Evolutionary conservation across 2,329 filamentous ascomycete species (phyloP), one percentile per base, ranked within the genome.

Genomic region (Rutstroemia sp.): DNA sequence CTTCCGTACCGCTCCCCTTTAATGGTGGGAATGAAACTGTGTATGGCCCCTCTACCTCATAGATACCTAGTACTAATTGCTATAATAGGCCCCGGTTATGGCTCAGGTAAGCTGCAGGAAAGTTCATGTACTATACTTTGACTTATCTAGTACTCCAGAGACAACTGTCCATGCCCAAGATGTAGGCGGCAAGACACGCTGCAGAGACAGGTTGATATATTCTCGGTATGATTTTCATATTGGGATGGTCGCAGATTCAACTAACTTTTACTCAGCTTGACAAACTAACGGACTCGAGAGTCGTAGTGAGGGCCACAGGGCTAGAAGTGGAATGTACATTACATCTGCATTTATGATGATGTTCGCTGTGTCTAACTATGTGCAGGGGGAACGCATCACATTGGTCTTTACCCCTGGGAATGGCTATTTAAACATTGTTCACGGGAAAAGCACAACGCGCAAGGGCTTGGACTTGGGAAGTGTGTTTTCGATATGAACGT

Each of bases 151-250:
- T 27, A 39, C 5, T 21, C 48, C 37, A 68, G 87, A 60, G 87
- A 91, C 64, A 87, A 89, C 65, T 92, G 88, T 66, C 84, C 83
- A 57, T 92, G 87, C 67, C 64, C 70, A 1, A 69, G 73, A 58
- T 91, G 88, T 67, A 76, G 87, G 23, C 85, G 90, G 69, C 79
- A 80, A 56, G 80, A 84, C 59, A 92, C 88, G 4, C 82, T 78
- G 69, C 88, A 92, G 70, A 75, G 86, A 25, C 78, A 80, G 51
- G 76, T 87, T 55, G 79, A 89, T 64, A 88, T 83, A 0, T 89
- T 89, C 63, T 75, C 78, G 10, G 53, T 56, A 38, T 37, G 44
- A 16, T 23, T 47, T 4, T 21, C 16, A 47, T 17, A 47, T 16
- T 23, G 14, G 2, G 23, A 3, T 2, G 16, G 5, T 25, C n/a